These are phyloP conservation scores for Calocybe cyanea DNA, from an alignment of 768 basidiomycete genomes.

Conservation along the genomic window DNA sequence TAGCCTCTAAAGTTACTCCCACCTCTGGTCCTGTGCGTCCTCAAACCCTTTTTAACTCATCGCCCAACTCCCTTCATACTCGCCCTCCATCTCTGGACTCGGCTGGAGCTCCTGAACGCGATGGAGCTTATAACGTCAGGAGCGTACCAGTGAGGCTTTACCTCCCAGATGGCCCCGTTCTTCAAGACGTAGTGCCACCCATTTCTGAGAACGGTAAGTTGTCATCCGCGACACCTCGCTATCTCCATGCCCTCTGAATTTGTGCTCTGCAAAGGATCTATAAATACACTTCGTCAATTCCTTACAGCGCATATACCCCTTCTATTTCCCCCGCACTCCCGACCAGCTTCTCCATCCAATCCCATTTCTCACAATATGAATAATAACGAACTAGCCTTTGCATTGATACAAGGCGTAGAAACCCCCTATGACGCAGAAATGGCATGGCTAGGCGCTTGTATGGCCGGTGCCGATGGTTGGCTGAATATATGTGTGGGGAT, in stretches of 20 bases:
- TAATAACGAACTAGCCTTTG: conserved; percentile 59
- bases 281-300: conserved; percentile 66
- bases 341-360: conserved; percentile 40
- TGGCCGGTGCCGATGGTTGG: conserved; percentile 96
- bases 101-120: conserved; percentile 52
- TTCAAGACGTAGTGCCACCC: conserved; percentile 88
- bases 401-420: conserved; percentile 80
- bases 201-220: conserved; percentile 69
- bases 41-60: conserved; percentile 50
- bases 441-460: conserved; percentile 90
- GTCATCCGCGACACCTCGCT: background rate
- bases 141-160: conserved; percentile 89
- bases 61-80: conserved; percentile 57
- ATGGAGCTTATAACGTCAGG: conserved; percentile 83
- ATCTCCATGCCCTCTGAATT: background rate
- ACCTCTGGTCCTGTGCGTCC: conserved; percentile 62
- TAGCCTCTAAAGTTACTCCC: conserved; percentile 91
- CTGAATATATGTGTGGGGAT: conserved; percentile 83
- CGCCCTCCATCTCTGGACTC: conserved; percentile 67
- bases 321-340: conserved; percentile 60
- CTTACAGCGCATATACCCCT: conserved; percentile 75
- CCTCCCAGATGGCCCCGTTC: conserved; percentile 83
- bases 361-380: conserved; percentile 32
- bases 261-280: conserved; percentile 45
- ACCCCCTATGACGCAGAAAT: conserved; percentile 85